These are phyloP conservation scores for Rhodotorula diobovata DNA, from an alignment of 768 basidiomycete genomes.

Conservation along the genomic window DNA sequence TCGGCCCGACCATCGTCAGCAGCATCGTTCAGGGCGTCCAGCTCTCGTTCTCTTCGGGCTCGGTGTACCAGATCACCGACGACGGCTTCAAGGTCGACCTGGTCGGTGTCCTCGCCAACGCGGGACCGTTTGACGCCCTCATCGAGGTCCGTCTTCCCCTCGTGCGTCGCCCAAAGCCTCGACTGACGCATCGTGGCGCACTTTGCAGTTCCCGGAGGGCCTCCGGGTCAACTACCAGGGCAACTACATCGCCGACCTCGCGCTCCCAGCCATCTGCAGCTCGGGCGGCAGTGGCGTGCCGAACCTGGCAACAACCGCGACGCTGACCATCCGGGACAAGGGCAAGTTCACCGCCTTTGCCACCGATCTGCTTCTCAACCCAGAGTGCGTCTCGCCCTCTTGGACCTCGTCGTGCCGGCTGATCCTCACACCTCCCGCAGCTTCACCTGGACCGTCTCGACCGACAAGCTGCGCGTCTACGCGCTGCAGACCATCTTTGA, in stretches of 20 bases:
- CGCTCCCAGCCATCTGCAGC: slow-evolving; percentile 63
- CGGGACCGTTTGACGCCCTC: slow-evolving; percentile 64
- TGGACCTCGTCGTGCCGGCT: not conserved
- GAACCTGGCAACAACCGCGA: slow-evolving; percentile 57
- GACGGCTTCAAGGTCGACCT: slow-evolving; percentile 63
- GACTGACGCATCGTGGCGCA: too few relatives aligned
- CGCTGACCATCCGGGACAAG: slow-evolving; percentile 58
- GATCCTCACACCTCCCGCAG: slow-evolving; percentile 5
- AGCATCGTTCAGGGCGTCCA: slow-evolving; percentile 57
- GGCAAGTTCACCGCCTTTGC: slow-evolving; percentile 56
- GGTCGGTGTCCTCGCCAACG: slow-evolving; percentile 37
- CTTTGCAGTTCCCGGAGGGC: slow-evolving; percentile 55
- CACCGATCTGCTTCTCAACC: slow-evolving; percentile 49
- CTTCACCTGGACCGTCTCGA: slow-evolving; percentile 69
- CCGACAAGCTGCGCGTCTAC: slow-evolving; percentile 59
- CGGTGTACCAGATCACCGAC: slow-evolving; percentile 58
- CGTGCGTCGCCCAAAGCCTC: too few relatives aligned
- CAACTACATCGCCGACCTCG: slow-evolving; percentile 60
- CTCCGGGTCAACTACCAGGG: slow-evolving; percentile 64
- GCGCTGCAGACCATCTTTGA: slow-evolving; percentile 69
- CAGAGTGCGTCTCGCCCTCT: not conserved
- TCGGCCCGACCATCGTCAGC: slow-evolving; percentile 56
- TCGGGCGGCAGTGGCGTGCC: slow-evolving; percentile 65
- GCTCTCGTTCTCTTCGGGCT: slow-evolving; percentile 58
- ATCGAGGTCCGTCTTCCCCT: slow-evolving; percentile 49